Conservation (phyloP, 139 green algal species). For the Chlamydomonas asymmetrica region DNA sequence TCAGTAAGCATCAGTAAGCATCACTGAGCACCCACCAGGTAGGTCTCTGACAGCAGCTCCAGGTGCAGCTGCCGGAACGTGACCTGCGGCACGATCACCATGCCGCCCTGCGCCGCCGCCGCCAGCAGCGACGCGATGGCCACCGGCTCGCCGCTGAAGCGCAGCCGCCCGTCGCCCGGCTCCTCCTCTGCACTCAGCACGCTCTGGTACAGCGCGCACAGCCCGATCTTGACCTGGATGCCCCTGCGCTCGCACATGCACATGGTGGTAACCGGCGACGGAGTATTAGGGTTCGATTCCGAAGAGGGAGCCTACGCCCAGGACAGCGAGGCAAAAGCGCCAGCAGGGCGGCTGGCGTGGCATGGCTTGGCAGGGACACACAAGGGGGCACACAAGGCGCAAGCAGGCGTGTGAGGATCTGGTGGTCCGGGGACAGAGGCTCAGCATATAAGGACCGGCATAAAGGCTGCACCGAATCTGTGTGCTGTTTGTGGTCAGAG, state of each 20-base stretch:
- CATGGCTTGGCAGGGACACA: too few relatives aligned
- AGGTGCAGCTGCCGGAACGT: conserved; percentile 31
- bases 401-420: too few relatives aligned
- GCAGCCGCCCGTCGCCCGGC: neutral
- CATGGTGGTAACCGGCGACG: neutral
- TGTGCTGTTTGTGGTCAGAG: too few relatives aligned
- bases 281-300: too few relatives aligned
- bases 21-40: conserved; percentile 21
- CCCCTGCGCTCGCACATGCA: neutral
- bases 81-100: conserved; percentile 28
- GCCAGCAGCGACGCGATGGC: conserved; percentile 5
- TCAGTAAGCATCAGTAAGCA: too few relatives aligned
- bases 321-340: too few relatives aligned
- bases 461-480: too few relatives aligned
- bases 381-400: too few relatives aligned
- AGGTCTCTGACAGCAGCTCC: conserved; percentile 21
- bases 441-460: too few relatives aligned
- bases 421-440: too few relatives aligned
- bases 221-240: neutral
- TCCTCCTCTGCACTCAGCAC: neutral
- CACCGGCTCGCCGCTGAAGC: conserved; percentile 17
- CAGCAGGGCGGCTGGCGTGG: too few relatives aligned
- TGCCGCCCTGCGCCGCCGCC: conserved; percentile 19
- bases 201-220: conserved; percentile 11
- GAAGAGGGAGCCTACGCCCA: too few relatives aligned